Conservation (phyloP, 1,139 yeast genomes). For the Taphrina confusa region DNA sequence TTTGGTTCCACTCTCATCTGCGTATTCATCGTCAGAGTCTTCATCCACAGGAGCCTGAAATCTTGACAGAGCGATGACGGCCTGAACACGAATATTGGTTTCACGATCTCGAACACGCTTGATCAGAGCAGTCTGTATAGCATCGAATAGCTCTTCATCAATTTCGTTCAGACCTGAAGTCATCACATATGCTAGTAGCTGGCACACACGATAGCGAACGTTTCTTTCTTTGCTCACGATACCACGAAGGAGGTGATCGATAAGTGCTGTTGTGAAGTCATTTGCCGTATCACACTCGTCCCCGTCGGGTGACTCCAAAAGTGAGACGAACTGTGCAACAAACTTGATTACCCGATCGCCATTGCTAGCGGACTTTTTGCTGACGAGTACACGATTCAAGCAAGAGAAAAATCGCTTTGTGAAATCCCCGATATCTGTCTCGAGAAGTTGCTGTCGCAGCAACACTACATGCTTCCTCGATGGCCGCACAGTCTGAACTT, state of each 20-base stretch:
- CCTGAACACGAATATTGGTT: constrained; percentile 73
- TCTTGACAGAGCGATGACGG: constrained; percentile 74
- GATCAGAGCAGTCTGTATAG: constrained; percentile 61
- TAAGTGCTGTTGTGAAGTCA: constrained; percentile 61
- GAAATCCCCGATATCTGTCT: constrained; percentile 4
- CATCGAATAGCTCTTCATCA: constrained; percentile 68
- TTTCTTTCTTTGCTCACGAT: constrained; percentile 71
- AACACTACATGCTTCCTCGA: constrained; percentile 28
- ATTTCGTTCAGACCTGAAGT: constrained; percentile 70
- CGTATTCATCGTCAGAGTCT: constrained; percentile 47
- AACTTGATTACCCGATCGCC: constrained; percentile 81
- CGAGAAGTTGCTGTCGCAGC: constrained; percentile 18
- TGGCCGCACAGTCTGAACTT: constrained; percentile 15
- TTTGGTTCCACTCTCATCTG: constrained; percentile 48
- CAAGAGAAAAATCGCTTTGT: constrained; percentile 7
- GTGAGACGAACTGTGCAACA: constrained; percentile 42
- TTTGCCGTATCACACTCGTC: constrained; percentile 13
- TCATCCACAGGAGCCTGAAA: constrained; percentile 64
- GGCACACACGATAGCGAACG: constrained; percentile 80
- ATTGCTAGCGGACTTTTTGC: constrained; percentile 67
- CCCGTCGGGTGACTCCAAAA: constrained; percentile 31
- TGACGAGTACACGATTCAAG: constrained; percentile 54
- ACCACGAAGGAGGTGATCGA: constrained; percentile 71
- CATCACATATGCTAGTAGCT: constrained; percentile 71
- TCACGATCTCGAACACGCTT: constrained; percentile 78